These are phyloP conservation scores for Xylaria venustula DNA, from an alignment of 495 filamentous ascomycete genomes.

Conservation along the genomic window DNA sequence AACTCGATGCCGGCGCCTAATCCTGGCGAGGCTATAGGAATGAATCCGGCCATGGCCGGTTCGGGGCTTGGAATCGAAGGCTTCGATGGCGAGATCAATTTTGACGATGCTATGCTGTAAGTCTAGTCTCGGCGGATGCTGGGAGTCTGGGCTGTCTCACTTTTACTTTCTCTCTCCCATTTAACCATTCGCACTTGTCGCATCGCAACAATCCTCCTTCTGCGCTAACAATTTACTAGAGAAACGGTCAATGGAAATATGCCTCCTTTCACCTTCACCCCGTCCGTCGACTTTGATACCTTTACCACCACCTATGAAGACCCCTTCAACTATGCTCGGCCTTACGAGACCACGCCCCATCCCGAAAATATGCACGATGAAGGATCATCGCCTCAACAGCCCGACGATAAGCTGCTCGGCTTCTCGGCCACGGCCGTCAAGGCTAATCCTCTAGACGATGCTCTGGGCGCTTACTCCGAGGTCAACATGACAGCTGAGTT, in stretches of 20 bases:
- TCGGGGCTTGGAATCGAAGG: conserved; percentile 37
- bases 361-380: conserved; percentile 30
- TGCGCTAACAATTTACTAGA: conserved; percentile 26
- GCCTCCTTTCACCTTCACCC: conserved; percentile 51
- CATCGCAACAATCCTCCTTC: no score
- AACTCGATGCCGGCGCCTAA: conserved; percentile 45
- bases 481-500: conserved; percentile 77
- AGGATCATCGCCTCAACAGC: conserved; percentile 45
- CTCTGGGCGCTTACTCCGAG: conserved; percentile 48
- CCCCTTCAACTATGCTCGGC: conserved; percentile 57
- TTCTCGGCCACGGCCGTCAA: conserved; percentile 70
- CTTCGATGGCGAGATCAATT: conserved; percentile 41
- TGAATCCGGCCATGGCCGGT: conserved; percentile 24
- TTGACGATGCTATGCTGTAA: conserved; percentile 49
- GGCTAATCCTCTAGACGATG: conserved; percentile 66
- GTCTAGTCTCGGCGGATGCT: conserved; percentile 16
- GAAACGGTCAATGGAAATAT: conserved; percentile 43
- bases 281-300: conserved; percentile 55
- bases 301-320: conserved; percentile 65
- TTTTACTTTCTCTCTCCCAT: no score
- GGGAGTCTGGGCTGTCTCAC: no score
- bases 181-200: no score
- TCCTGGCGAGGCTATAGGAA: conserved; percentile 37
- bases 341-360: conserved; percentile 48
- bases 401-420: conserved; percentile 76